These are phyloP conservation scores for Ulmus americana DNA, from an alignment of 331 rosid species.

Conservation along the genomic window DNA sequence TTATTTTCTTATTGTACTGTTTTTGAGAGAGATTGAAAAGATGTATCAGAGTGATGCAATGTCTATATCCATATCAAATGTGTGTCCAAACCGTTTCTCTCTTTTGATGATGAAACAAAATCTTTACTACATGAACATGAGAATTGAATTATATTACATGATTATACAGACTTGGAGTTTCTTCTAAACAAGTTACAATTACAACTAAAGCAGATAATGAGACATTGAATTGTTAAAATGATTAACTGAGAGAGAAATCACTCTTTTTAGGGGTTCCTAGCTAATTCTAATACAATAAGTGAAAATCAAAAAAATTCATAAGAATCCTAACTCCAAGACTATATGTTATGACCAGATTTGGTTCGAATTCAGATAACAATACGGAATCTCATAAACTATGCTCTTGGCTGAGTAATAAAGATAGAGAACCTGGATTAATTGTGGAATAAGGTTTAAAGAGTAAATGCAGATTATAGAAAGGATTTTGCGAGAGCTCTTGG, in stretches of 20 bases:
- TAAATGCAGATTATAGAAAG: too few relatives aligned
- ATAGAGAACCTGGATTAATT: too few relatives aligned
- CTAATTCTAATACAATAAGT: constrained; percentile 14
- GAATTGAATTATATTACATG: background rate
- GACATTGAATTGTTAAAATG: constrained; percentile 1
- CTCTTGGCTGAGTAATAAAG: too few relatives aligned
- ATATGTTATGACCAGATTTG: constrained; percentile 14
- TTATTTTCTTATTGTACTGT: background rate
- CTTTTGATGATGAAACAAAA: background rate
- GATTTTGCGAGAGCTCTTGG: too few relatives aligned
- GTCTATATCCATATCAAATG: background rate
- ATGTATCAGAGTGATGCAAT: background rate
- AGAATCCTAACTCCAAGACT: constrained; percentile 34
- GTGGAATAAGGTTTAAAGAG: too few relatives aligned
- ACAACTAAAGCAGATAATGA: constrained; percentile 4
- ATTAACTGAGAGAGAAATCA: constrained; percentile 11
- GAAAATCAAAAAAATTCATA: constrained; percentile 1
- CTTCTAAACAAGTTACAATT: background rate
- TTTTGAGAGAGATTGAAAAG: background rate
- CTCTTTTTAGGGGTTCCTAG: constrained; percentile 12
- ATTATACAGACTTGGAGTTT: constrained; percentile 11
- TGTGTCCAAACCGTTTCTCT: background rate
- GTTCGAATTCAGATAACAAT: too few relatives aligned
- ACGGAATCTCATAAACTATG: too few relatives aligned
- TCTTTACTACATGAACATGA: background rate